Evolutionary conservation across 768 basidiomycete genomes (phyloP).

Genomic region (Pleurotus salmoneostramineus): DNA sequence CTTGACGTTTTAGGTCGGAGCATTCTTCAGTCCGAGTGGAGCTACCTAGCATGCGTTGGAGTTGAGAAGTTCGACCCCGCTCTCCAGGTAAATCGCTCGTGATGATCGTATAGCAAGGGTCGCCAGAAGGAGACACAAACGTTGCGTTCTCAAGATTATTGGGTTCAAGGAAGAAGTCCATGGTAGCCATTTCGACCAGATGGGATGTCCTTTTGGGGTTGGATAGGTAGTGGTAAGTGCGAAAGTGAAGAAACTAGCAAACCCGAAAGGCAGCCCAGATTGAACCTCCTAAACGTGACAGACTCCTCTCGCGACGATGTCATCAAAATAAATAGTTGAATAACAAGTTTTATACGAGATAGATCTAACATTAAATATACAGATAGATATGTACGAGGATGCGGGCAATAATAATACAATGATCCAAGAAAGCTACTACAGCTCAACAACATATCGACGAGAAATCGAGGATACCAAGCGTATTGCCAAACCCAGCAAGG

Average conservation of each 20-base stretch:
- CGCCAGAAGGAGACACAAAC: conserved; percentile 47
- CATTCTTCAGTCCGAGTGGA: conserved; percentile 24
- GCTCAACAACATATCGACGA: conserved; percentile 4
- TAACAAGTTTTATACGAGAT: not conserved
- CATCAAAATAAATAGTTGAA: too few species aligned
- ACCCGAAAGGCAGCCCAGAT: not conserved
- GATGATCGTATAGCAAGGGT: conserved; percentile 43
- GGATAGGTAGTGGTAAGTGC: not conserved
- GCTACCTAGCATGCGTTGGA: conserved; percentile 25
- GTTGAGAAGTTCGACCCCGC: conserved; percentile 29
- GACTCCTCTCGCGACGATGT: too few species aligned
- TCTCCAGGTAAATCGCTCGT: conserved; percentile 29
- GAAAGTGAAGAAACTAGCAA: not conserved
- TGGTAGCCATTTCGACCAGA: conserved; percentile 13
- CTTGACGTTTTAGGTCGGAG: conserved; percentile 23
- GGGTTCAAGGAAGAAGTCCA: conserved; percentile 51
- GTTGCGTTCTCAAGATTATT: conserved; percentile 47
- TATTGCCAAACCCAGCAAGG: conserved; percentile 78
- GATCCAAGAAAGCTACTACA: conserved; percentile 3
- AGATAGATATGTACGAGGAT: not conserved
- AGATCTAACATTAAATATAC: conserved; percentile 2
- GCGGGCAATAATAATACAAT: conserved; percentile 4
- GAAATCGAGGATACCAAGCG: conserved; percentile 56
- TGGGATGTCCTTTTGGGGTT: not conserved
- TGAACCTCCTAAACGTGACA: not conserved